phyloP scores from a whole-genome alignment of 495 filamentous ascomycete species.

The Aspergillus saccharolyticus region DNA sequence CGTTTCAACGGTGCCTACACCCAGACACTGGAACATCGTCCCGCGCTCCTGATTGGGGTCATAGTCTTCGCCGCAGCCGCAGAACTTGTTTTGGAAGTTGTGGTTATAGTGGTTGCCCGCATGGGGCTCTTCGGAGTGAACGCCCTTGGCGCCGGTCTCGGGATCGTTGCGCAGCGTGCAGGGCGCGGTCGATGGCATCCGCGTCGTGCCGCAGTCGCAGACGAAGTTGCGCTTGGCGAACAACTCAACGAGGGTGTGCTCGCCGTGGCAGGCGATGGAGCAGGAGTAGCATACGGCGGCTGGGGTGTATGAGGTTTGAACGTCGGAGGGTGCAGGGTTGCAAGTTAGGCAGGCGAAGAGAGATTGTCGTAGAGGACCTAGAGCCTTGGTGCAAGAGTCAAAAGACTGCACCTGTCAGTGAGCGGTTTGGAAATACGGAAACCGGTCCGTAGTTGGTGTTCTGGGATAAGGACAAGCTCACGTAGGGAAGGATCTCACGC shows the following conservation, averaged over 20 bases:
- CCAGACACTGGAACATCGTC: conserved; percentile 98
- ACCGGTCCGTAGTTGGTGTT: not conserved
- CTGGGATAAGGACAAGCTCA: conserved; percentile 30
- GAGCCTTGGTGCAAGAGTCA: conserved; percentile 80
- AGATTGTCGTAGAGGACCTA: conserved; percentile 79
- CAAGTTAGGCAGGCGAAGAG: conserved; percentile 92
- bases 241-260: conserved; percentile 91
- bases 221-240: conserved; percentile 93
- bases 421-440: not conserved
- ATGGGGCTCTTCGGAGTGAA: conserved; percentile 67
- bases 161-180: conserved; percentile 76
- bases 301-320: conserved; percentile 57
- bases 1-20: conserved; percentile 69
- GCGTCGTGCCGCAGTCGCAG: conserved; percentile 92
- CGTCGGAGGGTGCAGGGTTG: conserved; percentile 61
- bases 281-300: conserved; percentile 95
- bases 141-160: conserved; percentile 67
- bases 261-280: conserved; percentile 93
- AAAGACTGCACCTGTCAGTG: conserved; percentile 60
- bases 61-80: conserved; percentile 82
- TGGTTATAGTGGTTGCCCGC: conserved; percentile 84
- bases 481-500: conserved; percentile 89
- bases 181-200: conserved; percentile 60
- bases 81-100: conserved; percentile 91
- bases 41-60: conserved; percentile 81